Percentiles rank a stretch among this genome's conserved stretches.
Evolutionary conservation across 2,329 filamentous ascomycete species (phyloP).

Genomic region (Cladosporium sp.): DNA sequence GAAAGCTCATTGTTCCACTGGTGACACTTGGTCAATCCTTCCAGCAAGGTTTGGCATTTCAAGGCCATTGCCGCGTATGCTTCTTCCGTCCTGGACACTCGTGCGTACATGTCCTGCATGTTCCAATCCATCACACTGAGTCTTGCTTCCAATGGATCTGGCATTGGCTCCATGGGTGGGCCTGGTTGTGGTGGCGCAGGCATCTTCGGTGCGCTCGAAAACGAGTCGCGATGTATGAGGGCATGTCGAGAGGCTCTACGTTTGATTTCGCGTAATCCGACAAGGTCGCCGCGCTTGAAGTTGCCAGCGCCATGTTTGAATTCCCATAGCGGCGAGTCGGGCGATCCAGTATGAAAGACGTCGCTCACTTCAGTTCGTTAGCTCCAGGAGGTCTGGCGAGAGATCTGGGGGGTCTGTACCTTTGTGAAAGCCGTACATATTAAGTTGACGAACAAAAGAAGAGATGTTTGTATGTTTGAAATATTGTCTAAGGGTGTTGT

Average conservation of each 20-base stretch:
- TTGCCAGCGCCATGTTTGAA: constrained; percentile 98
- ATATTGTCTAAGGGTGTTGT: constrained; percentile 68
- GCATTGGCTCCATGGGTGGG: constrained; percentile 65
- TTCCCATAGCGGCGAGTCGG: constrained; percentile 93
- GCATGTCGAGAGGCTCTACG: constrained; percentile 88
- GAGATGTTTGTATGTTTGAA: constrained; percentile 99
- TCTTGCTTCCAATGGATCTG: constrained; percentile 72
- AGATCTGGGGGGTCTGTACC: constrained; percentile 48
- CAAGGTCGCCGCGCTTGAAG: constrained; percentile 91
- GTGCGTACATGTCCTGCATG: constrained; percentile 71
- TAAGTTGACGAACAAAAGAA: constrained; percentile 93
- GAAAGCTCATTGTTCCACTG: constrained; percentile 84
- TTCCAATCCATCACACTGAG: constrained; percentile 73
- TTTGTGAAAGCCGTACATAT: constrained; percentile 99
- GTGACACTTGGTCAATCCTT: constrained; percentile 69
- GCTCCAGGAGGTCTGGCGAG: neutral
- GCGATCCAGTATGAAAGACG: constrained; percentile 91
- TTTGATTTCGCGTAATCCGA: constrained; percentile 91
- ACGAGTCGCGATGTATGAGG: constrained; percentile 86
- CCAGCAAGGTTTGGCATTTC: constrained; percentile 76
- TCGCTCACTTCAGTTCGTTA: constrained; percentile 68
- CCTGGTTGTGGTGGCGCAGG: constrained; percentile 68
- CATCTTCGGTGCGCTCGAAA: constrained; percentile 65
- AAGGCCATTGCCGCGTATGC: constrained; percentile 71
- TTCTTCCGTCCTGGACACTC: constrained; percentile 79